Evolutionary conservation across 2,329 filamentous ascomycete genomes (phyloP).

Genomic region (Diaporthe batatas): DNA sequence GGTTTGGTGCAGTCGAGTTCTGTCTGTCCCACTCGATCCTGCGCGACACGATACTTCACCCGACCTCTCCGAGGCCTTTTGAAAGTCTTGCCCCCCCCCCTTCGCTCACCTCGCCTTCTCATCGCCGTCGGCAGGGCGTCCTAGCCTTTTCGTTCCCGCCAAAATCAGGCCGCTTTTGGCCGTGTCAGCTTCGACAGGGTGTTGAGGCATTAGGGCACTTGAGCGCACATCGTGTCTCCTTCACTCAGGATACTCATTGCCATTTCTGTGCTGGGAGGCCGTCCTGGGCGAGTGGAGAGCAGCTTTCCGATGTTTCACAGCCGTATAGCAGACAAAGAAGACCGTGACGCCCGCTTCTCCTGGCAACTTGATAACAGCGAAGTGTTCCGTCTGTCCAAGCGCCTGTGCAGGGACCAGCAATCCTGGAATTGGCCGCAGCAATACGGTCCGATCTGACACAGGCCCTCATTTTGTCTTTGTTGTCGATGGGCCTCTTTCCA

Average conservation of each 20-base stretch:
- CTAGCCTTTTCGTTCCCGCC: not conserved
- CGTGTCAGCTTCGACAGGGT: not conserved
- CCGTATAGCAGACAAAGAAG: conserved; percentile 50
- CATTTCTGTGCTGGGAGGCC: conserved; percentile 22
- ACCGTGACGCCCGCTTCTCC: conserved; percentile 45
- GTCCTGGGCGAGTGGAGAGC: conserved; percentile 46
- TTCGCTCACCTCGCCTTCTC: not conserved
- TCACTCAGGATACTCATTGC: conserved; percentile 38
- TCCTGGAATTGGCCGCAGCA: conserved; percentile 30
- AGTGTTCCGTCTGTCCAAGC: conserved; percentile 34
- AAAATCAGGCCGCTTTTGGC: not conserved
- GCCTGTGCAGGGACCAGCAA: conserved; percentile 19
- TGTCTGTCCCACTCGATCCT: conserved; percentile 31
- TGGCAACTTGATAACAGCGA: conserved; percentile 34
- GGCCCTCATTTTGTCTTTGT: conserved; percentile 33
- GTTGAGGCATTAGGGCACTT: not conserved
- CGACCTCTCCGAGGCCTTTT: conserved; percentile 17
- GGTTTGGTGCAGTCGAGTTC: conserved; percentile 32
- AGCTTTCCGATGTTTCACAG: conserved; percentile 51
- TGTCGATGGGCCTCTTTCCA: conserved; percentile 33
- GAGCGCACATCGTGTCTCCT: not conserved
- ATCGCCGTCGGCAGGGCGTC: not conserved
- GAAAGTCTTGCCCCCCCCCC: not conserved
- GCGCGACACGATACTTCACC: conserved; percentile 31
- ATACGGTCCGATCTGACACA: conserved; percentile 31